Evolutionary conservation across 1,139 yeast genomes (phyloP), one percentile per base, ranked within the genome.

Genomic region (Lodderomyces orthopsilosis): DNA sequence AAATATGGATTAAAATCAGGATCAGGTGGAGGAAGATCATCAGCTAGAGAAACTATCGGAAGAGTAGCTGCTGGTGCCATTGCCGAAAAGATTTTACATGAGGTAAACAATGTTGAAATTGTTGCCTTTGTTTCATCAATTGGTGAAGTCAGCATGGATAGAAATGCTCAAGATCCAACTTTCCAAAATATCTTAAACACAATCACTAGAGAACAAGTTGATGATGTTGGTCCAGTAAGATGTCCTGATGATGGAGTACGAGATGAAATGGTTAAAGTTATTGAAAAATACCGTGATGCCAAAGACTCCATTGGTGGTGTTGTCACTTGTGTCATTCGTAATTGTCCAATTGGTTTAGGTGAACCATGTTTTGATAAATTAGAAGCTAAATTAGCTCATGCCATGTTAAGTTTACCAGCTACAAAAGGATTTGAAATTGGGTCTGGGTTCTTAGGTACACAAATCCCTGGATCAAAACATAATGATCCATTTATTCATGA

Each of bases 21-120:
- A 6, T 85, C 95, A 38, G 98, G 98, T 42, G 98, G 98, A 57
- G 98, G 98, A 50, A 81, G 98, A 62, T 86, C 97, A 18, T 83
- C 94, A 36, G 98, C 98, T 10, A 82, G 98, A 66, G 98, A 93
- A 67, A 93, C 98, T 41, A 93, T 94, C 56, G 98, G 98, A 44
- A 79, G 98, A 63, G 98, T 93, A 42, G 98, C 98, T 41, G 98
- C 98, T 12, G 98, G 98, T 54, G 98, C 97, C 46, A 83, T 93
- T 65, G 98, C 98, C 37, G 98, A 93, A 65, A 91, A 90, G 69
- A 82, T 89, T 53, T 76, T 93, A 59, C 61, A 70, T 42, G 81
- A 85, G 56, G 85, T 87, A 44, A 83, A 85, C 61, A 79, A 81
- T 47, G 94, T 93, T 40, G 98, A 94, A 66, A 89, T 93, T 58